These are phyloP conservation scores for Tetraselmis chui DNA, from an alignment of 139 green algal genomes.

Conservation along the genomic window DNA sequence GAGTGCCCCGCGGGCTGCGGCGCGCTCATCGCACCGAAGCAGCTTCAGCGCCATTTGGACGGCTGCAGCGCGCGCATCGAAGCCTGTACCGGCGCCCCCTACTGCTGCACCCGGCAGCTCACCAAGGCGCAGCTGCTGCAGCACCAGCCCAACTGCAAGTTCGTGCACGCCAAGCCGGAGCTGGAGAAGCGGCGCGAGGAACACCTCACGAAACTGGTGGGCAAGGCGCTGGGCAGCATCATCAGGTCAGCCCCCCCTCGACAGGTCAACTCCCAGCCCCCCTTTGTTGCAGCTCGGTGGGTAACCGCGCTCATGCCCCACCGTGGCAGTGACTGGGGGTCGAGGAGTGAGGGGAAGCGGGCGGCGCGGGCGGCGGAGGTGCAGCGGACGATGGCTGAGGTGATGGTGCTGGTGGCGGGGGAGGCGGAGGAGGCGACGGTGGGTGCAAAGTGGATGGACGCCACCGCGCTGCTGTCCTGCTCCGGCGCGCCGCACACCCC, in stretches of 20 bases:
- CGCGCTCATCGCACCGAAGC: background rate
- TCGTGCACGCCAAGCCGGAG: background rate
- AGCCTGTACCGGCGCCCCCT: background rate
- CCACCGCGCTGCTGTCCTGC: background rate
- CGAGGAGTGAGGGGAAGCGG: background rate
- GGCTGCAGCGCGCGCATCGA: background rate
- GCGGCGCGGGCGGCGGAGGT: background rate
- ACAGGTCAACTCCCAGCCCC: no score
- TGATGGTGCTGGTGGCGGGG: background rate
- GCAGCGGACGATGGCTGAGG: background rate
- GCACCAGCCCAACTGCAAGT: background rate
- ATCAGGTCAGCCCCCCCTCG: background rate
- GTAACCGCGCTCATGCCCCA: no score
- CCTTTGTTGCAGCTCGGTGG: no score
- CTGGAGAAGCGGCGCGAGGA: background rate
- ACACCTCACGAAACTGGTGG: background rate
- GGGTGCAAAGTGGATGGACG: background rate
- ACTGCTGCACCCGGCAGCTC: background rate
- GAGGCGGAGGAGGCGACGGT: background rate
- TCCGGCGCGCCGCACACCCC: background rate
- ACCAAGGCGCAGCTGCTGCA: background rate
- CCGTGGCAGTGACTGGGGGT: background rate
- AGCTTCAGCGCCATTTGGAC: background rate
- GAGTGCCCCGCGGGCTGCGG: background rate
- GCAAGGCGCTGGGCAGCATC: background rate